These are phyloP conservation scores for Angophora floribunda DNA, from an alignment of 345 rosid species.

Conservation along the genomic window DNA sequence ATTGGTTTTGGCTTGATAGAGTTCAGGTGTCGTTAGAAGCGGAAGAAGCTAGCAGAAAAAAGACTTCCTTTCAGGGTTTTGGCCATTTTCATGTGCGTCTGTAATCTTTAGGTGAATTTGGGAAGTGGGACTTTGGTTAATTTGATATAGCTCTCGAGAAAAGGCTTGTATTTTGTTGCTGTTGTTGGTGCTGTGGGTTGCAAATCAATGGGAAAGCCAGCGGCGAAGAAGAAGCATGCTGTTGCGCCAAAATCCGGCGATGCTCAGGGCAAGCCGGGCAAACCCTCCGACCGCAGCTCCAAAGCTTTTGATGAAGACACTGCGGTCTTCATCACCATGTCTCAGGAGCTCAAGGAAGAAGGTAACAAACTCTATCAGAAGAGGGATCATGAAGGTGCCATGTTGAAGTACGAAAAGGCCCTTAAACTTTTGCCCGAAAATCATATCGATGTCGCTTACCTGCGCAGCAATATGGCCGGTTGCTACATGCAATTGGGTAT, in stretches of 20 bases:
- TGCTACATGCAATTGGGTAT: constrained; percentile 97
- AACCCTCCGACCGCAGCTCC: constrained; percentile 40
- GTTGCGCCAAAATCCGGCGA: constrained; percentile 20
- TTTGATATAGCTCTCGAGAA: not conserved
- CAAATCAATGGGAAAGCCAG: constrained; percentile 76
- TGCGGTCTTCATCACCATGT: constrained; percentile 76
- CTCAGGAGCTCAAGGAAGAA: constrained; percentile 96
- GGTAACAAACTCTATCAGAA: constrained; percentile 77
- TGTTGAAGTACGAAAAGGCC: constrained; percentile 88
- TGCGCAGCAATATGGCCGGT: constrained; percentile 79
- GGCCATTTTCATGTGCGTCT: not conserved
- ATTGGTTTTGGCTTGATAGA: not conserved
- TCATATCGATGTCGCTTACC: constrained; percentile 76
- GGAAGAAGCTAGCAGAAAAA: not conserved
- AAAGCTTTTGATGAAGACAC: constrained; percentile 91
- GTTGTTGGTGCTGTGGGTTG: not conserved
- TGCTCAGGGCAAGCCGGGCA: constrained; percentile 25
- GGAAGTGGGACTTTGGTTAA: not conserved
- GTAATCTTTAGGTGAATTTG: not conserved
- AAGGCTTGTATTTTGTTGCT: not conserved
- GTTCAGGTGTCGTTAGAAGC: not conserved
- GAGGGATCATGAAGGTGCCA: constrained; percentile 95
- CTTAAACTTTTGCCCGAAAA: constrained; percentile 75
- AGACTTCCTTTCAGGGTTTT: not conserved
- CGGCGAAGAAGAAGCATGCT: constrained; percentile 71